These are phyloP conservation scores for Scytalidium lignicola DNA, from an alignment of 2,329 filamentous ascomycete genomes.

Conservation along the genomic window DNA sequence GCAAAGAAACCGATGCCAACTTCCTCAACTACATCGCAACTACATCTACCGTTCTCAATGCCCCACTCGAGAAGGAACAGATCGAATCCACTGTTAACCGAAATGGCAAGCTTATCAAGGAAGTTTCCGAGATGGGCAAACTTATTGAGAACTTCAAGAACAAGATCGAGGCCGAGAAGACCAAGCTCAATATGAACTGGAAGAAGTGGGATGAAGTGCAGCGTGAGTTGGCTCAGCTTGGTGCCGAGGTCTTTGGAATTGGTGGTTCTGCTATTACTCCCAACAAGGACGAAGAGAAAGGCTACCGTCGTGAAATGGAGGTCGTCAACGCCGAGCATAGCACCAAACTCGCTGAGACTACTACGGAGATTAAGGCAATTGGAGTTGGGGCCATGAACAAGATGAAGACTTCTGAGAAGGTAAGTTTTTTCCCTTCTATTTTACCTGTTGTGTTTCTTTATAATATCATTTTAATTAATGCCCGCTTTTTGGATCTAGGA, in stretches of 20 bases:
- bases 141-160: conserved; percentile 15
- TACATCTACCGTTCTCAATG: conserved; percentile 4
- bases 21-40: neutral
- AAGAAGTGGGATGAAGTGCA: conserved; percentile 22
- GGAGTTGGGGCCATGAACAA: conserved; percentile 12
- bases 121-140: conserved; percentile 18
- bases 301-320: conserved; percentile 17
- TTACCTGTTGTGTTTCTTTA: too few relatives aligned
- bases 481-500: conserved; percentile 7
- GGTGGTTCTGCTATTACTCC: conserved; percentile 6
- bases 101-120: conserved; percentile 10
- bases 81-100: conserved; percentile 12
- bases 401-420: conserved; percentile 24
- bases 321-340: conserved; percentile 15
- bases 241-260: conserved; percentile 10
- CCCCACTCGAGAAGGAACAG: conserved; percentile 16
- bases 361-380: conserved; percentile 17
- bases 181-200: conserved; percentile 20
- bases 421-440: conserved; percentile 6
- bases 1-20: neutral
- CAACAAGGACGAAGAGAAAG: too few relatives aligned
- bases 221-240: conserved; percentile 19
- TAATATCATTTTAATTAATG: conserved; percentile 1
- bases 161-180: conserved; percentile 15
- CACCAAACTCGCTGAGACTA: conserved; percentile 11